Conservation (phyloP, 371 early-diverging fungal species). For the Rhizomucor pusillus region DNA sequence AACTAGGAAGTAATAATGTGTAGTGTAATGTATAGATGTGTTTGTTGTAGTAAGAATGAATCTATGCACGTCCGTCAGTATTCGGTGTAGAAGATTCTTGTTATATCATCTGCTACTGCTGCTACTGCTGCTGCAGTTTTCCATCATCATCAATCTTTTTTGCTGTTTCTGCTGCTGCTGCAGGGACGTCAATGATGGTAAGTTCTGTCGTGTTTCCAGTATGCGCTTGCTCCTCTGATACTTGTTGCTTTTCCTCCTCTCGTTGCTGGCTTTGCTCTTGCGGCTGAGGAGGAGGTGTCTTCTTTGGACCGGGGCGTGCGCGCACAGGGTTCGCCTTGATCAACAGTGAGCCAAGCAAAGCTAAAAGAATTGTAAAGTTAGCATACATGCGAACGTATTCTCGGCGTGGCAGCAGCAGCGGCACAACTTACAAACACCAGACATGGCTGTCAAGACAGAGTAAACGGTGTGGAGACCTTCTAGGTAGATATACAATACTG, state of each 20-base stretch:
- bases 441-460: slow-evolving; percentile 36
- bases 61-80: too few relatives aligned
- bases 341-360: neutral
- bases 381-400: neutral
- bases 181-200: too few relatives aligned
- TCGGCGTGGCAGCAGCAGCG: neutral
- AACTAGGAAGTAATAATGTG: neutral
- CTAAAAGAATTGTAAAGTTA: neutral
- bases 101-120: too few relatives aligned
- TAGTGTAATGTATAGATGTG: neutral
- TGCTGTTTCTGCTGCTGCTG: too few relatives aligned
- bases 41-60: neutral
- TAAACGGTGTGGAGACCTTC: slow-evolving; percentile 30
- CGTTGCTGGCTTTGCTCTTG: neutral
- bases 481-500: slow-evolving; percentile 23
- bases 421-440: slow-evolving; percentile 24
- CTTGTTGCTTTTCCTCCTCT: neutral
- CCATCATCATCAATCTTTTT: too few relatives aligned
- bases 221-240: too few relatives aligned
- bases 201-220: too few relatives aligned
- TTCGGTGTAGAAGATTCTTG: too few relatives aligned
- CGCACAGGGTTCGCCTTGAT: neutral
- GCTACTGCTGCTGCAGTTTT: too few relatives aligned
- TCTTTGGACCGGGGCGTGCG: neutral
- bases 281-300: too few relatives aligned